Base-by-base conservation (phyloP, 1,284 basidiomycete genomes). In the Fomitiporia mediterranea region DNA sequence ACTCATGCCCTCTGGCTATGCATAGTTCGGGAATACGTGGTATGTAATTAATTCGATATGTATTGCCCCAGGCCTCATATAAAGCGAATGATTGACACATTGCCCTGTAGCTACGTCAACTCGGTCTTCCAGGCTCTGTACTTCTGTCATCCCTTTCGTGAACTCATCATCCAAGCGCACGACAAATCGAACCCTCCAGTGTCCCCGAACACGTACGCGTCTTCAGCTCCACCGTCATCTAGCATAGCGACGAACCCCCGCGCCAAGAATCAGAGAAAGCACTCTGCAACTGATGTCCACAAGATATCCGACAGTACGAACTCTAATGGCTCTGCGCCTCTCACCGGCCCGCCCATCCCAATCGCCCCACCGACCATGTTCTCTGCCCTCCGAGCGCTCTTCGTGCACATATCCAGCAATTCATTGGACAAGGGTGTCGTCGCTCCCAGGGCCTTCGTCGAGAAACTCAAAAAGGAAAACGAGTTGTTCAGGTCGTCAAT, bases 41-140 rank as follows among this genome's bases (percentile, higher is more conserved):
- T 86, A 63, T 66, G 82, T 48, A 27, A n/a, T 15, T 40, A 17
- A 46, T 23, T 27, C 46, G 28, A 56, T 49, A 32, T 21, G 17
- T 49, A 27, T 52, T 6, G n/a, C n/a, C n/a, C n/a, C 40, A 40
- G 38, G 5, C 15, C 38, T 15, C 52, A 28, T 43, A 50, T 50
- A 27, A 53, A n/a, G 32, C 30, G 21, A 17, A 34, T 19, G 58
- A 67, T 64, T 53, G 68, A 62, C 65, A 64, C 21, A 35, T 58
- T 57, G 47, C 55, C 49, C 55, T 40, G 38, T 69, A 94, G 92
- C 74, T 99, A 99, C 72, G 94, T 91, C 75, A 99, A 98, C 73
- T 98, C 96, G 15, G 92, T 99, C 27, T 80, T 99, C 8, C 96
- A 99, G 70, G 89, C 96, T 0, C 83, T 99, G 54, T 99, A 98